phyloP scores from a whole-genome alignment of 257 asterid species.

The Solanum virginianum region DNA sequence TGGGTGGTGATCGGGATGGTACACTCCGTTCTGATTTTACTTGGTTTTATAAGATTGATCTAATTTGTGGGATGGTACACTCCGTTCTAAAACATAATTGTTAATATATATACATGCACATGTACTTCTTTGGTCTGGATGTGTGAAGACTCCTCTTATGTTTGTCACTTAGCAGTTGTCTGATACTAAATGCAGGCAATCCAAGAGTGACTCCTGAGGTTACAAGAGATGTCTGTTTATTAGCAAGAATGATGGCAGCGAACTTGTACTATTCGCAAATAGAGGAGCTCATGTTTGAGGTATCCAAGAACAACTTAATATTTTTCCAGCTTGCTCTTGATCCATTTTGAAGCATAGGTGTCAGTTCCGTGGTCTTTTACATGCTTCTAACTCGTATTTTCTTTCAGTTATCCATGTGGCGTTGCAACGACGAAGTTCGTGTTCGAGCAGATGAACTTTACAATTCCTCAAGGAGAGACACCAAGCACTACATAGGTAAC shows the following conservation, averaged over 20 bases:
- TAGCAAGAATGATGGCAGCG: constrained; percentile 52
- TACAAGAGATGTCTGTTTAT: constrained; percentile 40
- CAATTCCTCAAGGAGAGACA: constrained; percentile 19
- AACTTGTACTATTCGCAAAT: constrained; percentile 79
- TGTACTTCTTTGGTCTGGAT: background rate
- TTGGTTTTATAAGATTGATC: too few species aligned
- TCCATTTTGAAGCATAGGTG: background rate
- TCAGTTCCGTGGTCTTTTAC: background rate
- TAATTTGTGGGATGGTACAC: constrained; percentile 42
- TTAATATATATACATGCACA: background rate
- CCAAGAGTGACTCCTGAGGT: constrained; percentile 50
- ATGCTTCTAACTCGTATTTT: background rate
- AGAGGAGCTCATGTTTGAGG: constrained; percentile 98
- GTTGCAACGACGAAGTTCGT: constrained; percentile 41
- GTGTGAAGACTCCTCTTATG: background rate
- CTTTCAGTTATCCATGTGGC: constrained; percentile 41
- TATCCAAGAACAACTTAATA: constrained; percentile 4
- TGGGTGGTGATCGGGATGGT: constrained; percentile 59
- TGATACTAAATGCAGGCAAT: constrained; percentile 19
- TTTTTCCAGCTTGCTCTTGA: background rate
- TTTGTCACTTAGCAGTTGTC: background rate
- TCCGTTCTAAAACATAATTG: background rate
- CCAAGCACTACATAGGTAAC: constrained; percentile 41
- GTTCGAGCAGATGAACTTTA: constrained; percentile 23
- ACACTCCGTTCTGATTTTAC: background rate